phyloP scores from a whole-genome alignment of 2,329 filamentous ascomycete species.

The Cylindrodendrum hubeiense region DNA sequence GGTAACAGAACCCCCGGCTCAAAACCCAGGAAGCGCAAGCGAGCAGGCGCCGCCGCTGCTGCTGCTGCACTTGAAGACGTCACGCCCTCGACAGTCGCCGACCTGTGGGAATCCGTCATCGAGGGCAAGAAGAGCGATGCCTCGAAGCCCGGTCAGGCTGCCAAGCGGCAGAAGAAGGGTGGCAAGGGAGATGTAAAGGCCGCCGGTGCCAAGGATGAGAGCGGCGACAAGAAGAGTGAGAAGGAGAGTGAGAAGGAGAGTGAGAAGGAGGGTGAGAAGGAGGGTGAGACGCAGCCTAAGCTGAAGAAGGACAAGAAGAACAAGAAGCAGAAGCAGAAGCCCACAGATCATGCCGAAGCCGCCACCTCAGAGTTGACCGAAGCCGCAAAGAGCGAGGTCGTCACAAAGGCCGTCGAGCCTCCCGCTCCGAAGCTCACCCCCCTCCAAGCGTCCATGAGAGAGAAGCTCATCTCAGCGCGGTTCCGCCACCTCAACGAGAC shows the following conservation, averaged over 20 bases:
- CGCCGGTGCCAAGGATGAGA: slow-evolving; percentile 39
- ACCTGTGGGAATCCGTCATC: slow-evolving; percentile 84
- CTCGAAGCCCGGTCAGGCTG: slow-evolving; percentile 40
- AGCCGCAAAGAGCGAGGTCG: slow-evolving; percentile 36
- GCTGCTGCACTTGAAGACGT: slow-evolving; percentile 57
- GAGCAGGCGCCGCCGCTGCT: slow-evolving; percentile 37
- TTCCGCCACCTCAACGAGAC: slow-evolving; percentile 98
- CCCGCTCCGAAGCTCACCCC: slow-evolving; percentile 80
- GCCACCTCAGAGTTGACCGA: slow-evolving; percentile 24
- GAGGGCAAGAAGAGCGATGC: slow-evolving; percentile 69
- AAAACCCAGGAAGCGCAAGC: slow-evolving; percentile 72
- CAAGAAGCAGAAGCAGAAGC: slow-evolving; percentile 43
- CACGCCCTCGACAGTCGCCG: slow-evolving; percentile 77
- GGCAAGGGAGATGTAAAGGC: slow-evolving; percentile 44
- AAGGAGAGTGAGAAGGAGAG: slow-evolving; percentile 22
- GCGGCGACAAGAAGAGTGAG: slow-evolving; percentile 21
- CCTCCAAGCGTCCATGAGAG: slow-evolving; percentile 92
- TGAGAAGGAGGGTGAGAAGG: slow-evolving; percentile 45
- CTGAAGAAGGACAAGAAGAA: slow-evolving; percentile 55
- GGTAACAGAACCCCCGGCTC: slow-evolving; percentile 50
- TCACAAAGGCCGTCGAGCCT: slow-evolving; percentile 42
- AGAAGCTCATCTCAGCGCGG: slow-evolving; percentile 93
- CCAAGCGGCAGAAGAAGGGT: slow-evolving; percentile 51
- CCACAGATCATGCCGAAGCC: slow-evolving; percentile 34
- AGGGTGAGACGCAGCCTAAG: slow-evolving; percentile 43